Base-by-base conservation (phyloP, 768 basidiomycete genomes). In the Collybia sordida region DNA sequence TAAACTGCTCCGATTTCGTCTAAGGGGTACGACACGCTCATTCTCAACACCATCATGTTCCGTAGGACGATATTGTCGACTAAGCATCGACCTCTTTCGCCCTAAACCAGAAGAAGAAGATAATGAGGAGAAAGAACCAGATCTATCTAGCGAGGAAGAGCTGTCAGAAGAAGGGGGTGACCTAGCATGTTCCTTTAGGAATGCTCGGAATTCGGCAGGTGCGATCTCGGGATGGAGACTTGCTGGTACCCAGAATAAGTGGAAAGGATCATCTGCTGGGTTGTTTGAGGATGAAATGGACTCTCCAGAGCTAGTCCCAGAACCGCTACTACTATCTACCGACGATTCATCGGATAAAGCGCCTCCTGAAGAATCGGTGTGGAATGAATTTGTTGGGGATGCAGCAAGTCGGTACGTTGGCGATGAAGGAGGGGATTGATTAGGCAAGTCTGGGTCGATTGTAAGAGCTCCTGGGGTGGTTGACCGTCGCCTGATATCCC, bases 241-340 rank as follows among this genome's bases (percentile, higher is more conserved):
- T 14, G 97, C 97, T 46, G 97, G 97, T 23, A 99, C 93, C 97
- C 97, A 99, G 78, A 98, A 98, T 56, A 98, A 82, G 68, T 93
- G 89, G 60, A 86, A 85, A 2, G 90, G 87, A 71, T 96, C 91
- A 59, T 90, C 85, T 34, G 78, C 66, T 62, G 68, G 70, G 41
- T 66, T 71, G 56, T 72, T 73, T 49, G 71, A 58, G 36, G 56
- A 56, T 34, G 57, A 49, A 41, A 49, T 53, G 14, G 56, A 22
- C 37, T 68, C 67, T 42, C 59, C 54, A 17, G 60, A 55, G 50
- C 54, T 49, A 47, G 57, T 54, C 18, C 52, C 50, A 14, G 58
- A 58, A 35, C 59, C 53, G 52, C 72, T 68, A 42, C 53, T 58
- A 41, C 57, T 58, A 17, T 64, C 59, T 23, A 59, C 54, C 3